A percentile compares a stretch with the other conserved stretches of the same genome.
These are phyloP conservation scores for Candida ipomoeae DNA, from an alignment of 805 yeast species.

Conservation along the genomic window DNA sequence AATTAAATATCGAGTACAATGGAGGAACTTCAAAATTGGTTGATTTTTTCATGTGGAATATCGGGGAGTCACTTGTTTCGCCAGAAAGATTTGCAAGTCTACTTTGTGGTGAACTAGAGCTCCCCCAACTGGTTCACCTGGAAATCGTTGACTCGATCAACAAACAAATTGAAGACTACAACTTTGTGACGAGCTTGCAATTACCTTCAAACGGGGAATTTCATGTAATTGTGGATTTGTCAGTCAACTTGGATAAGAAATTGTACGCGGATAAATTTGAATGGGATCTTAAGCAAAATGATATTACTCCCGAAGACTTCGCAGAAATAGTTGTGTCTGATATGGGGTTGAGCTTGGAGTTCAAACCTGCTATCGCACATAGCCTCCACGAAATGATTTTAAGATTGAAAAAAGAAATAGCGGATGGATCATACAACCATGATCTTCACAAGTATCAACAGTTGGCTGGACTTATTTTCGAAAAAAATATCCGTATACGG, in stretches of 20 bases:
- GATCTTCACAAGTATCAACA: slow-evolving; percentile 43
- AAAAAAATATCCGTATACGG: slow-evolving; percentile 38
- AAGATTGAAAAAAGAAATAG: slow-evolving; percentile 73
- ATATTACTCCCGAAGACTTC: slow-evolving; percentile 75
- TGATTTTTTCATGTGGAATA: slow-evolving; percentile 73
- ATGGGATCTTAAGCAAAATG: slow-evolving; percentile 68
- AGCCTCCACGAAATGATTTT: slow-evolving; percentile 77
- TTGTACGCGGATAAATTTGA: slow-evolving; percentile 90
- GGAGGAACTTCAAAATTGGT: slow-evolving; percentile 45
- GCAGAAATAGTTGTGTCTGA: slow-evolving; percentile 81
- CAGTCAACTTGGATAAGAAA: slow-evolving; percentile 77
- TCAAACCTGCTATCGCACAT: slow-evolving; percentile 84
- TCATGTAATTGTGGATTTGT: slow-evolving; percentile 75
- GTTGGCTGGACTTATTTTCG: slow-evolving; percentile 40
- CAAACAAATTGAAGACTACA: slow-evolving; percentile 76
- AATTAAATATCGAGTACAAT: slow-evolving; percentile 57
- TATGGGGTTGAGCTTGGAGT: slow-evolving; percentile 79
- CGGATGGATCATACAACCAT: slow-evolving; percentile 51
- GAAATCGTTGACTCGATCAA: slow-evolving; percentile 67
- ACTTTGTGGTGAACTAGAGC: slow-evolving; percentile 78
- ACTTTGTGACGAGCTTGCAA: slow-evolving; percentile 57
- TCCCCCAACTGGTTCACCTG: slow-evolving; percentile 60
- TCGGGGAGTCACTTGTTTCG: slow-evolving; percentile 58
- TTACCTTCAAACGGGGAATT: slow-evolving; percentile 55
- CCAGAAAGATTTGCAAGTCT: slow-evolving; percentile 74